Evolutionary conservation across 2,329 filamentous ascomycete species (phyloP).

Genomic region (Pseudogymnoascus sp.): DNA sequence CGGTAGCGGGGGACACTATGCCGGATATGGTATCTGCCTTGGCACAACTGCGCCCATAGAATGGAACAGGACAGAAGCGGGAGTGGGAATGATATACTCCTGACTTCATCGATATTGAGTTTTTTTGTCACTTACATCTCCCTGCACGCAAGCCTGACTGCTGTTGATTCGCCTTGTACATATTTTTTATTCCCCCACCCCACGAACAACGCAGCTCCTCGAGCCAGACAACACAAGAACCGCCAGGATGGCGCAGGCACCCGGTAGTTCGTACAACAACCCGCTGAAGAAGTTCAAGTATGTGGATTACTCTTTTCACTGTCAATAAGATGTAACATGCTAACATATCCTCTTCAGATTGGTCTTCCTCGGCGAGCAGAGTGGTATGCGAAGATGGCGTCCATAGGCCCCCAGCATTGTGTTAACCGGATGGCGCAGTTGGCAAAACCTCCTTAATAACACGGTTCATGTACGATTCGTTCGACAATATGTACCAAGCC

Average conservation of each 20-base stretch:
- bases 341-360: conserved; percentile 48
- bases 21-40: conserved; percentile 4
- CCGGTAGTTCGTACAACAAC: conserved; percentile 89
- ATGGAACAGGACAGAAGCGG: conserved; percentile 9
- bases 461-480: conserved; percentile 99
- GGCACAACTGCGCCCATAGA: conserved; percentile 2
- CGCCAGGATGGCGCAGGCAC: conserved; percentile 70
- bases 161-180: conserved; percentile 5
- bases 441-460: conserved; percentile 98
- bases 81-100: conserved; percentile 5
- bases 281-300: conserved; percentile 99
- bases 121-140: neutral
- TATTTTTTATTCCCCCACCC: conserved; percentile 4
- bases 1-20: neutral
- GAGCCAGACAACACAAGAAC: conserved; percentile 8
- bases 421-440: conserved; percentile 48
- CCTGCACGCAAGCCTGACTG: conserved; percentile 1
- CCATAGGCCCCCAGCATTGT: conserved; percentile 17
- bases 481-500: conserved; percentile 99
- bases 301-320: conserved; percentile 17
- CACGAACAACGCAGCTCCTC: conserved; percentile 3
- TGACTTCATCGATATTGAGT: conserved; percentile 9
- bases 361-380: conserved; percentile 97
- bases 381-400: conserved; percentile 56
- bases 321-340: neutral